phyloP scores from a whole-genome alignment of 2,329 filamentous ascomycete genomes.

The Penicillium expansum region DNA sequence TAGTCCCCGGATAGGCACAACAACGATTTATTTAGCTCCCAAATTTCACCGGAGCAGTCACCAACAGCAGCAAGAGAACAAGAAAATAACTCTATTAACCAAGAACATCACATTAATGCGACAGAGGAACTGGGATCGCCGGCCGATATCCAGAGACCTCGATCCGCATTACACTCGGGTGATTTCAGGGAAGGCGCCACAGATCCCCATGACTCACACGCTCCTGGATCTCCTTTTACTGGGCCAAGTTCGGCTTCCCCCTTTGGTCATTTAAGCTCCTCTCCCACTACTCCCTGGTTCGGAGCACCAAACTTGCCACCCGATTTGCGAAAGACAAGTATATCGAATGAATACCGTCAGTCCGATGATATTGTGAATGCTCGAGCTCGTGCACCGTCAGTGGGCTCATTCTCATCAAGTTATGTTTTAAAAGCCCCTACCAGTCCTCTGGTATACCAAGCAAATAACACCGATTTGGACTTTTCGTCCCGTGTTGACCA shows the following conservation, averaged over 20 bases:
- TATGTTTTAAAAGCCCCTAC: conserved; percentile 87
- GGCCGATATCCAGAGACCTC: conserved; percentile 72
- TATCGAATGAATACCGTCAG: conserved; percentile 4
- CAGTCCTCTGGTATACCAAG: conserved; percentile 84
- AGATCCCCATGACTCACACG: conserved; percentile 21
- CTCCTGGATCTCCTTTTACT: conserved; percentile 23
- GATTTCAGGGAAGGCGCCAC: conserved; percentile 55
- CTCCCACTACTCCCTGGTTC: conserved; percentile 59
- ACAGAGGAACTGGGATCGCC: conserved; percentile 53
- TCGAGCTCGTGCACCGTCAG: conserved; percentile 55
- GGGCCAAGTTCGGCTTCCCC: conserved; percentile 10
- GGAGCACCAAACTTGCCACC: conserved; percentile 28
- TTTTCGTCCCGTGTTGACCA: conserved; percentile 55
- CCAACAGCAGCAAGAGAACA: conserved; percentile 12
- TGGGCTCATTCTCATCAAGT: conserved; percentile 71
- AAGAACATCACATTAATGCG: conserved; percentile 33
- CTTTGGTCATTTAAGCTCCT: conserved; percentile 41
- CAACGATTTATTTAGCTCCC: conserved; percentile 20
- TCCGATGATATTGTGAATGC: conserved; percentile 20
- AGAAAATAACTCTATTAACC: conserved; percentile 15
- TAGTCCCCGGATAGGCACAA: conserved; percentile 8
- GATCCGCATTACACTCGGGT: conserved; percentile 67
- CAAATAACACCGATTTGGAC: conserved; percentile 76
- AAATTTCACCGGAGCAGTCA: conserved; percentile 24
- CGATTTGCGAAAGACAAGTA: neutral